Evolutionary conservation across 2,329 filamentous ascomycete species (phyloP).

Genomic region (Aplosporella prunicola): DNA sequence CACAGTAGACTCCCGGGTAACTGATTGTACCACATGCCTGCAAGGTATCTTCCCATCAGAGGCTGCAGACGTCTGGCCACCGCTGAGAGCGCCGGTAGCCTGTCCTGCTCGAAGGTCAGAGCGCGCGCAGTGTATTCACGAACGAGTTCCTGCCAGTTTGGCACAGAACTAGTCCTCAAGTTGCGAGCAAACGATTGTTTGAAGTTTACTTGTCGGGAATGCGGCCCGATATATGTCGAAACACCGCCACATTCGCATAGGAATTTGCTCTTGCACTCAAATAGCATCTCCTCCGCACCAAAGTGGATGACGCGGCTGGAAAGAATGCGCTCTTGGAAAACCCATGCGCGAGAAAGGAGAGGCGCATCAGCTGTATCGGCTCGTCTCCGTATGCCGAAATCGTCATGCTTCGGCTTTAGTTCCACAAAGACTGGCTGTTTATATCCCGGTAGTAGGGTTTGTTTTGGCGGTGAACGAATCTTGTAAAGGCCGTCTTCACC

Average conservation of each 20-base stretch:
- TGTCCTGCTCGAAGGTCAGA: constrained; percentile 11
- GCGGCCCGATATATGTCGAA: constrained; percentile 3
- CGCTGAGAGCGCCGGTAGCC: constrained; percentile 9
- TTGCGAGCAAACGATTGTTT: background rate
- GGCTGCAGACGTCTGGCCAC: background rate
- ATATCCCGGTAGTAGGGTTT: background rate
- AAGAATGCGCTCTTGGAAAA: constrained; percentile 7
- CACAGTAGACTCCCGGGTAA: background rate
- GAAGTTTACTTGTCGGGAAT: background rate
- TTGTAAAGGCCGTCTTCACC: background rate
- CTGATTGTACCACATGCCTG: background rate
- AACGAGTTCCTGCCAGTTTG: background rate
- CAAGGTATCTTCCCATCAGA: background rate
- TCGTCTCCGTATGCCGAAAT: background rate
- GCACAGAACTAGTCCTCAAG: no score
- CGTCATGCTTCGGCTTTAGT: background rate
- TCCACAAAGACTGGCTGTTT: background rate
- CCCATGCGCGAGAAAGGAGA: constrained; percentile 5
- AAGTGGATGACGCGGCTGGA: constrained; percentile 3
- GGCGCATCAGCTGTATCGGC: background rate
- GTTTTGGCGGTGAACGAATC: background rate
- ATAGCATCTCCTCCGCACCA: background rate
- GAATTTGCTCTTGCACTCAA: background rate
- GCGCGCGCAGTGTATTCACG: constrained; percentile 8
- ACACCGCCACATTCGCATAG: constrained; percentile 5